Evolutionary conservation across 2,329 filamentous ascomycete species (phyloP), one percentile per base, ranked within the genome.

Genomic region (Epichloe sylvatica): DNA sequence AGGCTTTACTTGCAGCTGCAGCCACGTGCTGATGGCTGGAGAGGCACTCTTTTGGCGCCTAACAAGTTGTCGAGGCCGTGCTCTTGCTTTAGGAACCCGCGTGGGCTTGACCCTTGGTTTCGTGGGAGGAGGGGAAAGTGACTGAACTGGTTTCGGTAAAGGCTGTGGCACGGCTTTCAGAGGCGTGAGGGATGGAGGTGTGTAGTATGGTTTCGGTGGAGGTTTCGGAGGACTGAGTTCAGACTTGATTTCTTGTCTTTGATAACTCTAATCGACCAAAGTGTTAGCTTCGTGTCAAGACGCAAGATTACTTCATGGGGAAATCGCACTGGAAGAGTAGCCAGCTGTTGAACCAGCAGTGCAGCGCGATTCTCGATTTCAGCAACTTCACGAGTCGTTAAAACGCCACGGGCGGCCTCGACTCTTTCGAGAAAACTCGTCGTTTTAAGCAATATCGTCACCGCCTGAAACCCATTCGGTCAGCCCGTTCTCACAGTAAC

Each of bases 401-500:
- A 51, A 21, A 49, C 50, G 5, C 56, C 58, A 13, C 55, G 50
- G 0, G 53, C 55, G 25, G 60, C 55, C 9, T 62, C 59, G 34
- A 57, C 52, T 51, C 52, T 52, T 23, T 55, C 50, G 13, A 57
- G 55, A 33, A 64, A 59, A 23, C 35, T 52, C n/a, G 55, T 51
- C 44, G 49, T 57, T 34, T 42, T 54, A 1, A 56, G 55, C n/a
- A 65, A 54, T 11, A 47, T 49, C 9, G 56, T 51, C n/a, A 63
- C 51, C 3, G 59, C 45, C 56, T 62, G 12, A n/a, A 13, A n/a
- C 6, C 4, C 33, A 17, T 50, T 38, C 45, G 47, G 19, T 41
- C 11, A 23, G 19, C 23, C 36, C 15, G 8, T 7, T 39, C 23
- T 38, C 25, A 15, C 23, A 21, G 17, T 3, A 13, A n/a, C 37